Evolutionary conservation across 345 rosid genomes (phyloP), one percentile per base, ranked within the genome.

Genomic region (Salix viminalis): DNA sequence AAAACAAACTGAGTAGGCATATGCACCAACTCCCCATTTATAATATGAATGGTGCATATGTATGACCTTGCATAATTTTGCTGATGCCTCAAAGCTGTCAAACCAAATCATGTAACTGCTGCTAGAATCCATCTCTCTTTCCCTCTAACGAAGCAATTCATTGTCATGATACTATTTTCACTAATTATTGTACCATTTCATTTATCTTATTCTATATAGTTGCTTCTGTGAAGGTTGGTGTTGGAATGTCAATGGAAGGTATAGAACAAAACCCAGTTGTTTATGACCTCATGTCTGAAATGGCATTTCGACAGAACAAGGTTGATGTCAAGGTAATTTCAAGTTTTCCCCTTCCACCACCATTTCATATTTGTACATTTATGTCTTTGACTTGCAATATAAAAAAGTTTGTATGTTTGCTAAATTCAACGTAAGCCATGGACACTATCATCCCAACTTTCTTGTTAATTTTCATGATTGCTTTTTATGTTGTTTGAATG

Each of bases 161-260:
- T 58, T 12, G 11, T 58, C 64, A 58, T n/a, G 10, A 2, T 58
- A n/a, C 64, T 6, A 58, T 58, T 58, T 23, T 12, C n/a, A 16
- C 21, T 36, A 44, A 61, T 68, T 54, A 21, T 60, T 37, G 30
- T 52, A 16, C 26, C 6, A 24, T 41, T 39, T 58, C 36, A 65
- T 61, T 36, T 79, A 65, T 77, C 76, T 76, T 75, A 60, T 77
- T 65, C 60, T 30, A 65, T 42, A 23, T 42, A 70, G 73, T 15
- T 67, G 65, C 56, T 62, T 66, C 36, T 75, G 23, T 81, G 78
- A 64, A 91, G 95, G 95, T 91, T 87, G 95, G 92, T 75, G 76
- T 91, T 68, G 95, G 95, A 76, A 88, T 91, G 91, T 86, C 92
- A 46, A 89, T 91, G 95, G 92, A 91, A 83, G 95, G 95, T 60